Evolutionary conservation across 768 basidiomycete species (phyloP).

Genomic region (Pisolithus tinctorius): DNA sequence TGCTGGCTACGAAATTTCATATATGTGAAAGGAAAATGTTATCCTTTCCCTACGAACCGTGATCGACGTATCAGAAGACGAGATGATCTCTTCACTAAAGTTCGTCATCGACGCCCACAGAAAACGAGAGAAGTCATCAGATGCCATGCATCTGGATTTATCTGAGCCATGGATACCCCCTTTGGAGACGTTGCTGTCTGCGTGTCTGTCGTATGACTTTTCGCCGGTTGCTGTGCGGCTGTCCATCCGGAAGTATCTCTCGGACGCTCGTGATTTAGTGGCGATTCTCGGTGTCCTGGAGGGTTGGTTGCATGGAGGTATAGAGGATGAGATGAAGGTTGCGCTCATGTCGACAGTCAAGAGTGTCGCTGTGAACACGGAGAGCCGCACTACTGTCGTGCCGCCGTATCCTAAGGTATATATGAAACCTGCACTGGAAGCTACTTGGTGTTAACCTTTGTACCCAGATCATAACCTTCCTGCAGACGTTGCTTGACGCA

Average conservation of each 20-base stretch:
- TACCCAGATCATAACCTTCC: conserved; percentile 51
- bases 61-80: conserved; percentile 58
- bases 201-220: conserved; percentile 34
- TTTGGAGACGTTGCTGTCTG: conserved; percentile 31
- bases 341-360: conserved; percentile 17
- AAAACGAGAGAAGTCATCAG: conserved; percentile 9
- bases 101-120: conserved; percentile 36
- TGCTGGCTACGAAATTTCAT: not conserved
- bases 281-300: conserved; percentile 32
- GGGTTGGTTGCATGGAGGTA: conserved; percentile 32
- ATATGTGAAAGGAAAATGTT: conserved; percentile 29
- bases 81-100: conserved; percentile 50
- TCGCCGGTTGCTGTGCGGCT: conserved; percentile 34
- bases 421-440: conserved; percentile 28
- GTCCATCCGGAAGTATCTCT: conserved; percentile 37
- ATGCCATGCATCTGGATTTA: conserved; percentile 33
- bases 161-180: conserved; percentile 24
- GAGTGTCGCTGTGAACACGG: conserved; percentile 1
- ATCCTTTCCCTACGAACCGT: conserved; percentile 47
- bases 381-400: conserved; percentile 2
- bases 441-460: conserved; percentile 25
- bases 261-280: conserved; percentile 34
- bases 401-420: conserved; percentile 34
- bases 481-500: conserved; percentile 64
- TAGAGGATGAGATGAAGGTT: conserved; percentile 16